These are phyloP conservation scores for Suillus weaverae DNA, from an alignment of 768 basidiomycete genomes.

Conservation along the genomic window DNA sequence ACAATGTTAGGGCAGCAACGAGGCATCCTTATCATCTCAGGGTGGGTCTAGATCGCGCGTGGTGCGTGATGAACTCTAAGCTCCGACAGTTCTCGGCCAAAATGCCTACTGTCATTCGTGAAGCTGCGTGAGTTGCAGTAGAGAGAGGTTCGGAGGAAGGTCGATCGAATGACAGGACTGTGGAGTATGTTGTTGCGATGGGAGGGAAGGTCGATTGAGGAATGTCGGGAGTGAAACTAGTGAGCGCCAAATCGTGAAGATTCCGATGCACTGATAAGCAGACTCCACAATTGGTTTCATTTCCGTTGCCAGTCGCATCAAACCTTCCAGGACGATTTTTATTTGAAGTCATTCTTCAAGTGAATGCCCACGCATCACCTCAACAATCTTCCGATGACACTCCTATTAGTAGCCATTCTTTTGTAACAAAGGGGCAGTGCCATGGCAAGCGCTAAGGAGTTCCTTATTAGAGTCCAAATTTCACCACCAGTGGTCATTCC, in stretches of 20 bases:
- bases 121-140: conserved; percentile 59
- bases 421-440: no score
- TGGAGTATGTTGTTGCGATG: conserved; percentile 62
- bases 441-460: background rate
- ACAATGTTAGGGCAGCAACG: conserved; percentile 48
- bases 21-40: conserved; percentile 86
- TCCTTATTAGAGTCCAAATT: background rate
- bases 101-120: conserved; percentile 81
- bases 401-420: background rate
- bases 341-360: background rate
- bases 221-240: conserved; percentile 58
- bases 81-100: conserved; percentile 83
- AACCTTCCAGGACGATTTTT: background rate
- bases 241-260: background rate
- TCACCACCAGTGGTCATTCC: background rate
- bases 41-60: conserved; percentile 49
- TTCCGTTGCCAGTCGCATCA: background rate
- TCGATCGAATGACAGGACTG: conserved; percentile 53
- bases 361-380: background rate
- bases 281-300: background rate
- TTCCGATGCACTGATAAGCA: background rate
- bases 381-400: background rate
- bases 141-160: conserved; percentile 52
- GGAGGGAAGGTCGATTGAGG: conserved; percentile 74
- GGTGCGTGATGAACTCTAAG: conserved; percentile 9